A percentile compares a stretch with the other conserved stretches of the same genome.
Conservation (phyloP, 352 stramenopile genomes). For the Globisporangium irregulare region DNA sequence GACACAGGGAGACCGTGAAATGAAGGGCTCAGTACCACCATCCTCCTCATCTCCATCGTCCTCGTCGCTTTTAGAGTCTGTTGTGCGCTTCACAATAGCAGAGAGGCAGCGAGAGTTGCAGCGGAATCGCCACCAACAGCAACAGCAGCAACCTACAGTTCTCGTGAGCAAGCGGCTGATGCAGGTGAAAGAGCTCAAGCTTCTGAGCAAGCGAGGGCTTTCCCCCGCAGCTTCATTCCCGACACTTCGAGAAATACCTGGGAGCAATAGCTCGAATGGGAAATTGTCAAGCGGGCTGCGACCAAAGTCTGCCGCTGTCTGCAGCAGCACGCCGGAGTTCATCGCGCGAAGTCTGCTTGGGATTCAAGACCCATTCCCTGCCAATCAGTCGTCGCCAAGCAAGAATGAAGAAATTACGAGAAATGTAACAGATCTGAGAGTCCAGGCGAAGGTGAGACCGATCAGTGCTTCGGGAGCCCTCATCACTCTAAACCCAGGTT, state of each 20-base stretch:
- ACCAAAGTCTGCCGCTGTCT: conserved; percentile 45
- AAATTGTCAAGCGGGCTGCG: conserved; percentile 17
- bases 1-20: not conserved
- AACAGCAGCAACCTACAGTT: conserved; percentile 29
- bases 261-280: not conserved
- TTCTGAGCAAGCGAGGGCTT: conserved; percentile 29
- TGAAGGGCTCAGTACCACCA: not conserved
- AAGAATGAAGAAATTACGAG: not conserved
- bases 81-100: conserved; percentile 15
- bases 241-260: conserved; percentile 9
- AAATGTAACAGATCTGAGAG: not conserved
- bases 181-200: conserved; percentile 21
- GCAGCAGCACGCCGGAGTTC: conserved; percentile 39
- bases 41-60: not conserved
- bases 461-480: conserved; percentile 30
- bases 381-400: not conserved
- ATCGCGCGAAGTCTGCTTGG: conserved; percentile 19
- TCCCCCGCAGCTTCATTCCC: conserved; percentile 10
- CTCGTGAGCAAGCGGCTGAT: conserved; percentile 36
- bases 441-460: conserved; percentile 15
- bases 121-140: conserved; percentile 16
- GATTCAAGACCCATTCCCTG: not conserved
- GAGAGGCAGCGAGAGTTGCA: conserved; percentile 6
- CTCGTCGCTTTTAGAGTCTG: conserved; percentile 16
- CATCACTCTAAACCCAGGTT: conserved; percentile 21